phyloP scores from a whole-genome alignment of 192 early-diverging fungal species.

The Funneliformis geosporum region DNA sequence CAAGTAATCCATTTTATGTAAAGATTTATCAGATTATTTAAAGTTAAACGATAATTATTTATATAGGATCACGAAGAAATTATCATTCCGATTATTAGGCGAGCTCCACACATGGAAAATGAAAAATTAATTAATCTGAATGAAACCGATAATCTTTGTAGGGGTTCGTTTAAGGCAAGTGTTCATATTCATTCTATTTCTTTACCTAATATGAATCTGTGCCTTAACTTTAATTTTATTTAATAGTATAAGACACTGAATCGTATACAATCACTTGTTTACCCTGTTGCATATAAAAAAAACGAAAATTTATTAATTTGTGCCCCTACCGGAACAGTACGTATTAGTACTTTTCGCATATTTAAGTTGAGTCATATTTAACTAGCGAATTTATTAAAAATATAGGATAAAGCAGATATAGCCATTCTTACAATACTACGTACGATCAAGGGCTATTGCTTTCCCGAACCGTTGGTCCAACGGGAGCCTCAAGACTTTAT shows the following conservation, averaged over 20 bases:
- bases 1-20: background rate
- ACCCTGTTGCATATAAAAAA: conserved; percentile 89
- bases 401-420: conserved; percentile 93
- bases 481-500: conserved; percentile 51
- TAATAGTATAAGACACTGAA: conserved; percentile 77
- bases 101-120: conserved; percentile 60
- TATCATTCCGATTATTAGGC: conserved; percentile 76
- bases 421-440: conserved; percentile 92
- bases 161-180: conserved; percentile 69
- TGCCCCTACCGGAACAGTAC: conserved; percentile 94
- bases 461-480: conserved; percentile 50
- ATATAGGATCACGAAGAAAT: conserved; percentile 87
- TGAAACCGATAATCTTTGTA: conserved; percentile 75
- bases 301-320: conserved; percentile 99
- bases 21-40: background rate
- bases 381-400: background rate
- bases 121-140: conserved; percentile 69
- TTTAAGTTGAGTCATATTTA: background rate
- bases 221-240: background rate
- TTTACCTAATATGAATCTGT: background rate
- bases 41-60: background rate
- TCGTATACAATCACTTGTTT: conserved; percentile 94
- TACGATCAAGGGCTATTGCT: conserved; percentile 72
- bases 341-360: conserved; percentile 23
- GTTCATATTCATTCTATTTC: background rate